phyloP scores from a whole-genome alignment of 2,329 filamentous ascomycete genomes.

The Golovinomyces cichoracearum region DNA sequence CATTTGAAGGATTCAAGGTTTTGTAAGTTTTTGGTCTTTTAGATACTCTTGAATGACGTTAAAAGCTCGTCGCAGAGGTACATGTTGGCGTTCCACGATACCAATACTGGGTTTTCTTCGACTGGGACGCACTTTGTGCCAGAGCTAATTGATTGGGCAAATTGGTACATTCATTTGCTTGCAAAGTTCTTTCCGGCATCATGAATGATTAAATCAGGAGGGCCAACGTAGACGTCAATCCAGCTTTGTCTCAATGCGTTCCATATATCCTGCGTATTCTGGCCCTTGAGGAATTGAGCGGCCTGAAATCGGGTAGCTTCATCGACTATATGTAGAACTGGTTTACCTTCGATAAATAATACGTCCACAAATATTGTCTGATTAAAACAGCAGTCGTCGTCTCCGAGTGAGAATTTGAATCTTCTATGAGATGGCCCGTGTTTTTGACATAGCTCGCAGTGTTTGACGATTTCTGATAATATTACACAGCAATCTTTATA shows the following conservation, averaged over 20 bases:
- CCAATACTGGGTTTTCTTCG: not conserved
- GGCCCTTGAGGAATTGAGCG: not conserved
- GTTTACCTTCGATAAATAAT: slow-evolving; percentile 1
- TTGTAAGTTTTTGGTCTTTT: not conserved
- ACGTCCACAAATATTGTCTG: slow-evolving; percentile 1
- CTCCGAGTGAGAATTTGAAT: not conserved
- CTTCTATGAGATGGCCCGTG: not conserved
- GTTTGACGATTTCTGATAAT: not conserved
- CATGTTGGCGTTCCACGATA: slow-evolving; percentile 1
- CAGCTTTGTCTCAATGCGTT: slow-evolving; percentile 1
- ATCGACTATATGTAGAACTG: slow-evolving; percentile 1
- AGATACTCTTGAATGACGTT: not conserved
- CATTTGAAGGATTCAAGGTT: not conserved
- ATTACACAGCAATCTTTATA: not conserved
- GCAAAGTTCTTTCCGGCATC: slow-evolving; percentile 2
- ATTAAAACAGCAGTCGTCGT: not conserved
- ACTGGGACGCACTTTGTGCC: not conserved
- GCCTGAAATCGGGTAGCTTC: not conserved
- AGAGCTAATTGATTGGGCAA: not conserved
- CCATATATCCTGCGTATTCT: not conserved
- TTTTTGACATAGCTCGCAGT: not conserved
- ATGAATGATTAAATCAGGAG: not conserved
- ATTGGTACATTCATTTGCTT: slow-evolving; percentile 2
- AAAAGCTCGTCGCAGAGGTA: not conserved
- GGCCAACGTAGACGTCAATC: slow-evolving; percentile 2